Conservation (phyloP, 1,139 yeast species). For the Saccharomycopsis crataegensis region DNA sequence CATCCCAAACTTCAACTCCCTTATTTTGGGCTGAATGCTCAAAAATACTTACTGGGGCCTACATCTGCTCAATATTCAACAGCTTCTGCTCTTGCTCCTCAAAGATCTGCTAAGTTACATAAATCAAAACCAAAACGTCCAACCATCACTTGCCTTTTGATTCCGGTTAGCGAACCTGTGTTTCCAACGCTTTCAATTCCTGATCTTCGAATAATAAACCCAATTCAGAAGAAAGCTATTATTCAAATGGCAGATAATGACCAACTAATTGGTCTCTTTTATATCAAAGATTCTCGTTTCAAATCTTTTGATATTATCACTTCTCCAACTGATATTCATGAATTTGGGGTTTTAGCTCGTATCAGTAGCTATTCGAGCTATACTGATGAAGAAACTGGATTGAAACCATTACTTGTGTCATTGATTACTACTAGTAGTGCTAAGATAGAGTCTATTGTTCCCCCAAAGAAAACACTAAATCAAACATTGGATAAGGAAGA, state of each 20-base stretch:
- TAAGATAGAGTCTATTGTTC: slow-evolving; percentile 6
- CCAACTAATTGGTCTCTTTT: slow-evolving; percentile 16
- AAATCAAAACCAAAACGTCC: neutral
- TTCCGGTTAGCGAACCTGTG: slow-evolving; percentile 19
- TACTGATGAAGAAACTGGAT: slow-evolving; percentile 7
- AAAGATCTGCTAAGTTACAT: too few relatives aligned
- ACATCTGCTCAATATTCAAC: too few relatives aligned
- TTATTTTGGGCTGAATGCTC: too few relatives aligned
- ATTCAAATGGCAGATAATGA: slow-evolving; percentile 15
- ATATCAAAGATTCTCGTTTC: slow-evolving; percentile 14
- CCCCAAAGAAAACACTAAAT: slow-evolving; percentile 5
- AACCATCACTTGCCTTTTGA: slow-evolving; percentile 1
- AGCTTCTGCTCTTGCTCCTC: neutral
- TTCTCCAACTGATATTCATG: slow-evolving; percentile 10
- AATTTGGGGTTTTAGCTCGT: slow-evolving; percentile 15
- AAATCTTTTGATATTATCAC: slow-evolving; percentile 12
- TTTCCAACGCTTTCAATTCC: slow-evolving; percentile 16
- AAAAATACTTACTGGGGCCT: too few relatives aligned
- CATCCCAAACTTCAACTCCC: too few relatives aligned
- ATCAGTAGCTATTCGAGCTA: slow-evolving; percentile 7
- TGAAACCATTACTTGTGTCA: slow-evolving; percentile 13
- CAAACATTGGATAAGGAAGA: neutral
- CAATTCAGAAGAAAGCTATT: slow-evolving; percentile 17
- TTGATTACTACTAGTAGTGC: slow-evolving; percentile 5
- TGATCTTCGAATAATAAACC: slow-evolving; percentile 15